Evolutionary conservation across 2,329 filamentous ascomycete genomes (phyloP).

Genomic region (Penicillium verrucosum): DNA sequence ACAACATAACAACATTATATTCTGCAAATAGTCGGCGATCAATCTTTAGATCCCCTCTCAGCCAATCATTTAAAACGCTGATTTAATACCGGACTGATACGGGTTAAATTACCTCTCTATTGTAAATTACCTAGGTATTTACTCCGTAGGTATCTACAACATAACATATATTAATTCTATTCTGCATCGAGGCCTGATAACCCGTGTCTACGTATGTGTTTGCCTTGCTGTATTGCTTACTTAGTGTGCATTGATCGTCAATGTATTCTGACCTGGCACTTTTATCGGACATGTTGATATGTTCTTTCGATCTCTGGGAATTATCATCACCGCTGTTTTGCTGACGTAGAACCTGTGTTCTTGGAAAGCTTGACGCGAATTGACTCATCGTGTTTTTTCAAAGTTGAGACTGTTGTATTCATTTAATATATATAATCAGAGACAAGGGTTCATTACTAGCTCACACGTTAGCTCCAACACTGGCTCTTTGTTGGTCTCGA

Average conservation of each 20-base stretch:
- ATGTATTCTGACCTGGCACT: not conserved
- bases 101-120: not conserved
- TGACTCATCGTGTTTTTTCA: not conserved
- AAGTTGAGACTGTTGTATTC: not conserved
- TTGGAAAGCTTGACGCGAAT: not conserved
- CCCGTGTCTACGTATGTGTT: not conserved
- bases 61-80: not conserved
- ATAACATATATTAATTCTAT: not conserved
- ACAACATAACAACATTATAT: too few relatives aligned
- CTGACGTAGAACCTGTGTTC: not conserved
- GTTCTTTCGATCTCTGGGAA: not conserved
- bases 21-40: not conserved
- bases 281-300: not conserved
- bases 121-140: too few relatives aligned
- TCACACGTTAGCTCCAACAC: too few relatives aligned
- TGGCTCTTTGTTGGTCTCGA: not conserved
- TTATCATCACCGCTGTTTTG: not conserved
- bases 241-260: not conserved
- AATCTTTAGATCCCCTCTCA: not conserved
- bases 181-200: not conserved
- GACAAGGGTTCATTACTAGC: not conserved
- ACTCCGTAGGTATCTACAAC: too few relatives aligned
- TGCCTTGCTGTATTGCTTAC: not conserved
- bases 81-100: not conserved
- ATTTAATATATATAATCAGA: not conserved